phyloP scores from a whole-genome alignment of 345 rosid genomes.

The Reutealis trisperma region DNA sequence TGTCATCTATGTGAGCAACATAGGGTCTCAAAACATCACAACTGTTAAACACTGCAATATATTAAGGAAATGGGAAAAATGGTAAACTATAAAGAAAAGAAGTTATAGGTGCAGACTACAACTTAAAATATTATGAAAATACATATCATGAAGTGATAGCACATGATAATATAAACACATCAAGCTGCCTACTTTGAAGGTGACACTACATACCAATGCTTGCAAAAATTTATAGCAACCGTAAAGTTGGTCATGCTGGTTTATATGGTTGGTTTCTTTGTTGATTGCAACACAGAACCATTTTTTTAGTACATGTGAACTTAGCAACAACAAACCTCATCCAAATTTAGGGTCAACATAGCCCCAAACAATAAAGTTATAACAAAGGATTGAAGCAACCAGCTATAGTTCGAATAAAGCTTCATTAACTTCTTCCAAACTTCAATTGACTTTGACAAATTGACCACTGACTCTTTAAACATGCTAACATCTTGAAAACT shows the following conservation, averaged over 20 bases:
- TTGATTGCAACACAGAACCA: not conserved
- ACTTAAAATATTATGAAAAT: not conserved
- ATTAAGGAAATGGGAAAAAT: conserved; percentile 45
- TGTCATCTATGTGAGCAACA: conserved; percentile 87
- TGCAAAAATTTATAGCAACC: not conserved
- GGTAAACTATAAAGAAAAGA: not conserved
- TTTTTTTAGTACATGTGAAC: not conserved
- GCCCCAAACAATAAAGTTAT: not conserved
- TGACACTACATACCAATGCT: no score
- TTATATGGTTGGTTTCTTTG: not conserved
- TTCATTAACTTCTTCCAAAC: not conserved
- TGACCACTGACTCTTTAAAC: not conserved
- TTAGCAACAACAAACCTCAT: not conserved
- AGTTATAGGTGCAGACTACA: not conserved
- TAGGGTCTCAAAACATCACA: conserved; percentile 90
- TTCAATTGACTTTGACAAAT: not conserved
- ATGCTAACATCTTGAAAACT: not conserved
- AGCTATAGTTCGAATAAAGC: not conserved
- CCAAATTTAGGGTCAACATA: not conserved
- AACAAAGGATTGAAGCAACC: not conserved
- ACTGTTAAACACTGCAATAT: conserved; percentile 72
- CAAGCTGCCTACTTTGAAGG: no score
- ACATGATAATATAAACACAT: not conserved
- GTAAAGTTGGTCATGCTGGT: not conserved
- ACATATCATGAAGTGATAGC: not conserved